Evolutionary conservation across 768 basidiomycete species (phyloP), one percentile per base, ranked within the genome.

Genomic region (Ramaria sp.): DNA sequence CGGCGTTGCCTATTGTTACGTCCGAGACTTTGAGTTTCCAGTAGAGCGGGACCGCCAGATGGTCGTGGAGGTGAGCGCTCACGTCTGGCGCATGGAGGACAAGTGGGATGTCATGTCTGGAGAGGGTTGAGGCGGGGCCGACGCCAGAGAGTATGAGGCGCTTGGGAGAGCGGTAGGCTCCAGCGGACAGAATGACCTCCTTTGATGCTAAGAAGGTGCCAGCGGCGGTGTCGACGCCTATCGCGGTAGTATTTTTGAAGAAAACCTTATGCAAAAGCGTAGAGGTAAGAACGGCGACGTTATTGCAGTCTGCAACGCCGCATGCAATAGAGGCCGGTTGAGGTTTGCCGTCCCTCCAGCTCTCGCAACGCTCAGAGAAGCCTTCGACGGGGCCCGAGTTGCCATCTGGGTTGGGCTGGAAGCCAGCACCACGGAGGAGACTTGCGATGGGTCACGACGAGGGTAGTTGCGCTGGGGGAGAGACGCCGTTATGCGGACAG

Each of bases 131-230:
- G n/a, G 63, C 62, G 20, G 70, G 69, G 42, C 72, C 73, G 59
- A 75, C 64, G 30, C 73, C 73, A n/a, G 68, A 69, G 11, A 71
- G 63, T 50, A 72, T 63, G 65, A 78, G 69, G 9, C 77, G 61
- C 49, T 75, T 72, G 7, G 77, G 70, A 1, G 74, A 63, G 55
- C 63, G 31, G 38, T 63, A 34, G 0, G 58, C 46, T 11, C 63
- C 63, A 1, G 62, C 63, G 27, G 60, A 53, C 17, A 64, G 47
- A 31, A 64, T 63, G 38, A 64, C 55, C 48, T 64, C 63, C 9
- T 53, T 41, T 38, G 38, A 17, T 13, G 57, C 51, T 6, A 42
- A 15, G 51, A 58, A 41, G n/a, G 12, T 41, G 12, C 39, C 39
- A 2, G 39, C 39, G 2, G 39, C 12, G 12, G 39, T 41, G 13